A percentile compares a stretch with the other conserved stretches of the same genome.
These are phyloP conservation scores for Boletus mariae DNA, from an alignment of 1,284 basidiomycete species.

Conservation along the genomic window DNA sequence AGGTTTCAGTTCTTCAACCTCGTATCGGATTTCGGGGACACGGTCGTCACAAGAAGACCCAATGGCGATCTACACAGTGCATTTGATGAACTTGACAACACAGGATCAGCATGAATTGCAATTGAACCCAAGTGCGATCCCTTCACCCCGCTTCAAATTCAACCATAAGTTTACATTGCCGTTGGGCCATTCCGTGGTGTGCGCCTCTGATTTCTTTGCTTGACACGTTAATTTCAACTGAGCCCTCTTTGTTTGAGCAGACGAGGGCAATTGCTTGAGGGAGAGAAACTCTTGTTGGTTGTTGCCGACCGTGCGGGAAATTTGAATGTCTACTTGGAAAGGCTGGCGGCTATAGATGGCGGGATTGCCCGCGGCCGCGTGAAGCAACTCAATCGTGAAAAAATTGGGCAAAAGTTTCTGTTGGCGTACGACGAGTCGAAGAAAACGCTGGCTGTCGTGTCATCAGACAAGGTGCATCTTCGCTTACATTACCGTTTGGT, in stretches of 20 bases:
- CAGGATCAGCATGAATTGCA: slow-evolving; percentile 43
- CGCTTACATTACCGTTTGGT: not conserved
- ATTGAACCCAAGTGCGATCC: slow-evolving; percentile 36
- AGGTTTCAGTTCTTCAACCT: not conserved
- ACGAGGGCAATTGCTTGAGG: slow-evolving; percentile 36
- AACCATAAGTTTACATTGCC: slow-evolving; percentile 35
- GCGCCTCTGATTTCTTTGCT: slow-evolving; percentile 9
- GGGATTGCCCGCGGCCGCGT: slow-evolving; percentile 29
- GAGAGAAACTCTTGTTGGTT: slow-evolving; percentile 42
- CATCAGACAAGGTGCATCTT: slow-evolving; percentile 37
- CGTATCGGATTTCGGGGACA: slow-evolving; percentile 17
- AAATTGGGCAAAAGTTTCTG: slow-evolving; percentile 41
- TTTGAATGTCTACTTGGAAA: slow-evolving; percentile 41
- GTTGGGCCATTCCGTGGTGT: slow-evolving; percentile 36
- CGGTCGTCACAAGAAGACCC: slow-evolving; percentile 23
- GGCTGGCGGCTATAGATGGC: slow-evolving; percentile 28
- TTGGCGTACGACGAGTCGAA: slow-evolving; percentile 51
- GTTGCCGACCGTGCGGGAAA: slow-evolving; percentile 34
- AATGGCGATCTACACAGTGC: slow-evolving; percentile 34
- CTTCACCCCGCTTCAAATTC: slow-evolving; percentile 33
- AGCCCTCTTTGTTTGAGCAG: slow-evolving; percentile 23
- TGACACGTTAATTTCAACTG: not conserved
- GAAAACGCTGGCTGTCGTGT: slow-evolving; percentile 43
- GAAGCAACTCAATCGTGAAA: slow-evolving; percentile 41
- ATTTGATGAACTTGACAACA: slow-evolving; percentile 37